Percentiles rank a stretch among this genome's conserved stretches.
Evolutionary conservation across 192 early-diverging fungal genomes (phyloP).

Genomic region (Rhizophagus clarus): DNA sequence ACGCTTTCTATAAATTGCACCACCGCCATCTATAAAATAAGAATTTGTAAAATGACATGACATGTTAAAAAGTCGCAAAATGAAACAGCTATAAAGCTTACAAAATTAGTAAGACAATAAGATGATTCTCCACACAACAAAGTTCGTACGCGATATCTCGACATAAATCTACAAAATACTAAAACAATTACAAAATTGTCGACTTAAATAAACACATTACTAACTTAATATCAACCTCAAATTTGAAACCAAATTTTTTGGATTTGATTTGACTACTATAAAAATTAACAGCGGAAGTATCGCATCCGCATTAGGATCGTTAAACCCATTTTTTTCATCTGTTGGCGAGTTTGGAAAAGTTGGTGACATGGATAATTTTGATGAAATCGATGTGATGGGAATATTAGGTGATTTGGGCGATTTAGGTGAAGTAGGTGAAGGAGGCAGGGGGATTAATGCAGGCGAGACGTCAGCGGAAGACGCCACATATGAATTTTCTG

Average conservation of each 20-base stretch:
- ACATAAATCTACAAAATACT: slow-evolving; percentile 33
- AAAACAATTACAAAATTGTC: neutral
- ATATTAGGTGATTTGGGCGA: neutral
- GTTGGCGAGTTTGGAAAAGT: neutral
- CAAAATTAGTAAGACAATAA: slow-evolving; percentile 51
- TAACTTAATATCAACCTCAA: slow-evolving; percentile 42
- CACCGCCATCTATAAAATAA: slow-evolving; percentile 37
- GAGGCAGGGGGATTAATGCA: neutral
- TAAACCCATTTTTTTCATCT: neutral
- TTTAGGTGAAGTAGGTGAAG: neutral
- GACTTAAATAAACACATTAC: neutral
- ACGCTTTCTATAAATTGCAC: slow-evolving; percentile 41
- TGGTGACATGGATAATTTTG: neutral
- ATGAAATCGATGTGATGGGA: neutral
- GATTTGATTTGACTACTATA: slow-evolving; percentile 63
- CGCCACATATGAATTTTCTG: neutral
- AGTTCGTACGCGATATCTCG: slow-evolving; percentile 37
- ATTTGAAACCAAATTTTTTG: slow-evolving; percentile 64
- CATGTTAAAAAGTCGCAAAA: neutral
- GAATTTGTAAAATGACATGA: neutral
- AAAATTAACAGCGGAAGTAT: slow-evolving; percentile 69
- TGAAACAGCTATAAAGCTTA: slow-evolving; percentile 5
- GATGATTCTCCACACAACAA: slow-evolving; percentile 39
- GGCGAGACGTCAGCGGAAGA: neutral
- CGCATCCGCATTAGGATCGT: slow-evolving; percentile 51